Evolutionary conservation across 495 filamentous ascomycete species (phyloP), one percentile per base, ranked within the genome.

Genomic region (Hamigera avellanea): DNA sequence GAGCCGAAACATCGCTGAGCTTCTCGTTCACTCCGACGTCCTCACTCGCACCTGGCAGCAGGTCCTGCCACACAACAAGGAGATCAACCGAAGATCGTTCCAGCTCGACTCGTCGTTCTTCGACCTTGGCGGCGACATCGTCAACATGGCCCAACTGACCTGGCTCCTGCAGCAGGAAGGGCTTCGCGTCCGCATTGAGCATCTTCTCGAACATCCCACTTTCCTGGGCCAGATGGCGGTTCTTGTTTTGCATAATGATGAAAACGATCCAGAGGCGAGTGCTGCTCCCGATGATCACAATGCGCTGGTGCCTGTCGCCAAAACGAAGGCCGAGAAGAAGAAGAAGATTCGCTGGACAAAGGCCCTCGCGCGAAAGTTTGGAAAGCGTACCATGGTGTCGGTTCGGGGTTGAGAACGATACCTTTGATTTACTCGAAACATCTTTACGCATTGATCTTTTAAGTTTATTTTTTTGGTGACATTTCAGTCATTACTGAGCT

Each of bases 41-140:
- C 53, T 75, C 9, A 62, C 59, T 9, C 57, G 57, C 16, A 60
- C 62, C 1, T 75, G 70, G 70, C 55, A 68, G 32, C 60, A 70
- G 38, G 64, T 72, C 19, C 55, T 75, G 0, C 63, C 63, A 6
- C 43, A 48, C 29, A 33, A 47, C 14, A 44, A 43, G 9, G 32
- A 29, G 7, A 28, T 18, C 13, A 37, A 39, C 15, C 52, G 37
- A 27, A 41, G 41, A 6, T 26, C 41, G 7, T 72, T 49, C 57
- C 61, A 66, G 27, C 54, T 67, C 19, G 57, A 66, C 18, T 65
- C 66, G 0, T 66, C 64, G 0, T 73, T 75, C 54, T 75, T 72
- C 45, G 56, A 65, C 2, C 57, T 69, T 1, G 70, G 70, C 8
- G 70, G 70, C 10, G 70, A 75, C 39, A 56, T 73, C 26, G 62